phyloP scores from a whole-genome alignment of 169 alveolate species.

The Cryptosporidium xiaoi region DNA sequence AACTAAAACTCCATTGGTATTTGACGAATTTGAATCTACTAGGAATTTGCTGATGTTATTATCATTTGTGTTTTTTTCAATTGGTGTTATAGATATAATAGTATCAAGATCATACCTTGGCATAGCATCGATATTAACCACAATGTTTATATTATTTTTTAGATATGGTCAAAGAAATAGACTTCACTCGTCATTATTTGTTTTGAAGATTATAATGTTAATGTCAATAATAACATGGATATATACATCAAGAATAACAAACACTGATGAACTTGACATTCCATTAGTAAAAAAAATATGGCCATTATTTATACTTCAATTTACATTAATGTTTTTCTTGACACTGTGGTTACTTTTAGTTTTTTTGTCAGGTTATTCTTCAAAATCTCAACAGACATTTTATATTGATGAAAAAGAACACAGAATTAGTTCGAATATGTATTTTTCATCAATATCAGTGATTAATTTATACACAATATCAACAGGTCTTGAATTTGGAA shows the following conservation, averaged over 20 bases:
- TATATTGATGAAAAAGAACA: conserved; percentile 12
- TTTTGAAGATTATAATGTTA: neutral
- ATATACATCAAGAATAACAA: conserved; percentile 8
- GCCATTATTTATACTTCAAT: conserved; percentile 43
- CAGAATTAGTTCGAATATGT: conserved; percentile 25
- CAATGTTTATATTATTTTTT: conserved; percentile 32
- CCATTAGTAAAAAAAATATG: conserved; percentile 7
- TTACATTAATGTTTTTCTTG: conserved; percentile 16
- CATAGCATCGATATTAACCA: conserved; percentile 12
- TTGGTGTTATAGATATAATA: conserved; percentile 34
- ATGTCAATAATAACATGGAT: conserved; percentile 25
- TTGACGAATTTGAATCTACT: conserved; percentile 34
- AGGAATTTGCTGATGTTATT: conserved; percentile 22
- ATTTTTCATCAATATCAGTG: conserved; percentile 23
- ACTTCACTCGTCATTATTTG: conserved; percentile 20
- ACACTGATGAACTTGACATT: conserved; percentile 18
- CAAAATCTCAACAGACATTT: conserved; percentile 16
- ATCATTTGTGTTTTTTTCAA: conserved; percentile 19
- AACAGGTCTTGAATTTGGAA: conserved; percentile 58
- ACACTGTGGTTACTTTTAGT: conserved; percentile 45
- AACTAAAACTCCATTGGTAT: conserved; percentile 14
- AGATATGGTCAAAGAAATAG: conserved; percentile 63
- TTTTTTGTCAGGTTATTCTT: conserved; percentile 44
- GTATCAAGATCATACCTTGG: conserved; percentile 20
- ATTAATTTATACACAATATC: conserved; percentile 37